Percentiles rank a stretch among this genome's conserved stretches.
Evolutionary conservation across 352 stramenopile genomes (phyloP).

Genomic region (Peronospora belbahrii): DNA sequence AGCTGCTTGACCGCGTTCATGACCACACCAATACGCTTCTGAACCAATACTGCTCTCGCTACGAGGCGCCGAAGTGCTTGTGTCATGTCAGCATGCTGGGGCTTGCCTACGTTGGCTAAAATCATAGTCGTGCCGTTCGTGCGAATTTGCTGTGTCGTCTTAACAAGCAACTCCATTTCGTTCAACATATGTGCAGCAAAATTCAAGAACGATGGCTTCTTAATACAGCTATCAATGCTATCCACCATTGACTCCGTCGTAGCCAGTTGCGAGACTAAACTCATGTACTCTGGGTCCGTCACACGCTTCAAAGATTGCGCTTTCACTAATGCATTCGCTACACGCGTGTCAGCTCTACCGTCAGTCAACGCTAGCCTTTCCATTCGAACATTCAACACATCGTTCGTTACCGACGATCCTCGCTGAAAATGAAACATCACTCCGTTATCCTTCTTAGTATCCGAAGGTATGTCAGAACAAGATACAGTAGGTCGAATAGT

Average conservation of each 20-base stretch:
- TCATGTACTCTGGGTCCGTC: constrained; percentile 29
- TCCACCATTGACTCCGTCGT: constrained; percentile 60
- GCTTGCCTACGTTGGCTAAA: constrained; percentile 38
- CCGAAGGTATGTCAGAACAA: constrained; percentile 13
- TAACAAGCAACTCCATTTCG: constrained; percentile 49
- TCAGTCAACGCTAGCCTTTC: constrained; percentile 22
- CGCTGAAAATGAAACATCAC: constrained; percentile 63
- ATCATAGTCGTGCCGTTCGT: constrained; percentile 58
- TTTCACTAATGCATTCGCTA: constrained; percentile 14
- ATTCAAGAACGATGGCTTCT: constrained; percentile 31
- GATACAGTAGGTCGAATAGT: constrained; percentile 8
- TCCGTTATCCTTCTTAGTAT: constrained; percentile 20
- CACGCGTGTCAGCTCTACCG: neutral
- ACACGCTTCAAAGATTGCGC: constrained; percentile 13
- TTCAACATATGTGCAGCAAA: constrained; percentile 33
- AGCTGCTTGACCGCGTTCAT: constrained; percentile 20
- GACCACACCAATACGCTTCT: constrained; percentile 45
- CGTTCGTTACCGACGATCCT: constrained; percentile 17
- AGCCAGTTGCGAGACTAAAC: constrained; percentile 36
- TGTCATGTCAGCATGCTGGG: constrained; percentile 29
- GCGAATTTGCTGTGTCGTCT: constrained; percentile 59
- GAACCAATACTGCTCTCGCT: constrained; percentile 34
- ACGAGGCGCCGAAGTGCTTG: constrained; percentile 48
- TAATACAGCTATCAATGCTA: constrained; percentile 40
- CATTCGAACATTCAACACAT: constrained; percentile 11